Base-by-base conservation (phyloP, 805 yeast species). In the Cyberlindnera nakhonratchasimensis region DNA sequence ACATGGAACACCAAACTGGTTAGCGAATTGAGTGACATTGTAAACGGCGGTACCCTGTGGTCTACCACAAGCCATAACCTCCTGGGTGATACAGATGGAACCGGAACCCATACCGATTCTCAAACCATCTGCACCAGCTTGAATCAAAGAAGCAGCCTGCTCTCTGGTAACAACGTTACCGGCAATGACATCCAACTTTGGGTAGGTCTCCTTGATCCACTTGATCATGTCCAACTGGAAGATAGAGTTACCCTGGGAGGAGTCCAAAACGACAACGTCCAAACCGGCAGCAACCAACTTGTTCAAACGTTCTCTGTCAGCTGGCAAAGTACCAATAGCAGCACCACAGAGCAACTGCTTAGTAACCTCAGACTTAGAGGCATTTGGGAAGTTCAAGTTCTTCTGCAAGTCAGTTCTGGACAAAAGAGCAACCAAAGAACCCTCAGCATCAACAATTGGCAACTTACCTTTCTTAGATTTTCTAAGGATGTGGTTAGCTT, bases 101-200 rank as follows among this genome's bases (percentile, higher is more conserved):
- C 99, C 99, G 25, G 98, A 87, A 64, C 99, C 99, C 99, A 93
- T 93, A 73, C 99, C 99, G 57, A 93, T 91, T 79, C 98, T 88
- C 61, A 93, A 76, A 66, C 90, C 98, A 67, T 93, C 99, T 40
- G 95, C 96, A 70, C 99, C 99, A 40, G 96, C 96, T 58, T 77
- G 83, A 59, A 89, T 91, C 62, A 93, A 77, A 62, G 80, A 75
- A 48, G 99, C 99, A 55, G 99, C 98, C 76, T 93, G 99, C 69
- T 91, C 99, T 69, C 99, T 85, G 54, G 97, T 90, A 48, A 90
- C 98, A 61, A 93, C 99, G 65, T 93, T 93, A 77, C 99, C 99
- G 48, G 95, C 99, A 69, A 93, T 81, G 53, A 93, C 86, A 70
- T 93, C 80, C 59, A 93, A 72, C 20, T 82, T 77, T 54, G 95